Conservation (phyloP, 2,329 filamentous ascomycete species). For the Stagonosporopsis rhizophila region DNA sequence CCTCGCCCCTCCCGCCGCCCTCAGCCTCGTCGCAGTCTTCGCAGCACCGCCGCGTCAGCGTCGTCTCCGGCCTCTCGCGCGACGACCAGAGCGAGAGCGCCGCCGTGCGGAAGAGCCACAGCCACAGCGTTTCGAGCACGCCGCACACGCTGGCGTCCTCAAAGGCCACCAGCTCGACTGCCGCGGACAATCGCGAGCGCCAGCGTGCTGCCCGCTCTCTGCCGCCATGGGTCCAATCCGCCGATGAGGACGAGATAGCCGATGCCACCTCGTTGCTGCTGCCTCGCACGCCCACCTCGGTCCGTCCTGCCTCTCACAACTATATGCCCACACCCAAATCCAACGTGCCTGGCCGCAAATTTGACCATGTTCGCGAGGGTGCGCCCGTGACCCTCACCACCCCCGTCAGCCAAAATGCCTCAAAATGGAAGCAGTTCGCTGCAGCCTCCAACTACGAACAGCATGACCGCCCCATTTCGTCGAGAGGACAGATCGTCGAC, state of each 20-base stretch:
- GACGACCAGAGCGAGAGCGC: slow-evolving; percentile 36
- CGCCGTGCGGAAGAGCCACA: slow-evolving; percentile 40
- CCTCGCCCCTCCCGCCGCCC: slow-evolving; percentile 43
- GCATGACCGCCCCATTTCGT: slow-evolving; percentile 34
- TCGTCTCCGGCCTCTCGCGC: slow-evolving; percentile 34
- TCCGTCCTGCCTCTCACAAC: slow-evolving; percentile 47
- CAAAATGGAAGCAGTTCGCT: slow-evolving; percentile 50
- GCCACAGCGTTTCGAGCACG: slow-evolving; percentile 46
- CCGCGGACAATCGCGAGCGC: slow-evolving; percentile 40
- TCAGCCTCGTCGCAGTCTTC: slow-evolving; percentile 38
- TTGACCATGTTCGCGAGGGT: slow-evolving; percentile 49
- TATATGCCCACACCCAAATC: slow-evolving; percentile 50
- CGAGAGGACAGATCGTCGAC: slow-evolving; percentile 47
- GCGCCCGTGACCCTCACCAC: slow-evolving; percentile 46
- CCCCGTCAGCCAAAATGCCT: slow-evolving; percentile 45
- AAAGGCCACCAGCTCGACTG: slow-evolving; percentile 35
- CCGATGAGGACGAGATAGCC: slow-evolving; percentile 46
- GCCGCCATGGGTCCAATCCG: slow-evolving; percentile 50
- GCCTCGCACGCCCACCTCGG: slow-evolving; percentile 45
- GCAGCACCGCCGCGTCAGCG: slow-evolving; percentile 40
- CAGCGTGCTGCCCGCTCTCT: slow-evolving; percentile 47
- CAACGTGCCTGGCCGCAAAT: slow-evolving; percentile 48
- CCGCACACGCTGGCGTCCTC: slow-evolving; percentile 48
- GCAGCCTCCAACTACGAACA: slow-evolving; percentile 40
- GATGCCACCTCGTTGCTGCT: slow-evolving; percentile 42